Conservation (phyloP, 2,329 filamentous ascomycete species). For the Arthrobotrys iridis region DNA sequence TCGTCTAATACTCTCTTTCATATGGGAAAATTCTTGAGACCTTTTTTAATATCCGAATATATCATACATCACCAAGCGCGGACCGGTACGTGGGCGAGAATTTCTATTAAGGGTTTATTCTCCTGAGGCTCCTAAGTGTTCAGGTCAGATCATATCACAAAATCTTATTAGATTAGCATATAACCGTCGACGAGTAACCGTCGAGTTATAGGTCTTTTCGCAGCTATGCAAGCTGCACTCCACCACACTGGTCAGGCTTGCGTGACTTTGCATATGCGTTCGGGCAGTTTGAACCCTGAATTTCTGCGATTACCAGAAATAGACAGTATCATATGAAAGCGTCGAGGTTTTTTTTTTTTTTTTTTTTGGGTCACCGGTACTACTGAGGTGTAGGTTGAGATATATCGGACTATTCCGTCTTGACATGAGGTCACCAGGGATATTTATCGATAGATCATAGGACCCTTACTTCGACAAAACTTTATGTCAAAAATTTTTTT, state of each 20-base stretch:
- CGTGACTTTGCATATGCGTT: constrained; percentile 3
- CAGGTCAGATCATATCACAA: background rate
- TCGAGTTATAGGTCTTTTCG: background rate
- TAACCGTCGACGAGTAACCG: background rate
- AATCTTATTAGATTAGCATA: background rate
- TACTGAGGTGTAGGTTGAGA: background rate
- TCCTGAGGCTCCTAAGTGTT: background rate
- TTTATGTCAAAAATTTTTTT: too few relatives aligned
- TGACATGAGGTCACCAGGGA: background rate
- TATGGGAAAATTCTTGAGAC: background rate
- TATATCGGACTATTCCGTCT: background rate
- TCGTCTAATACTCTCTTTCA: too few relatives aligned
- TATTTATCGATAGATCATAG: constrained; percentile 3
- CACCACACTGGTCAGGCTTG: background rate
- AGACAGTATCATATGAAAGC: background rate
- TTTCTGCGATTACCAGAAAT: background rate
- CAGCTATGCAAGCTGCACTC: constrained; percentile 11
- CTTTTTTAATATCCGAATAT: too few relatives aligned
- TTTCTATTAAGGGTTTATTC: too few relatives aligned
- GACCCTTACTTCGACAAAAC: background rate
- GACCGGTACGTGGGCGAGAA: too few relatives aligned
- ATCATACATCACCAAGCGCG: too few relatives aligned
- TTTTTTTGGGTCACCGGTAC: too few relatives aligned
- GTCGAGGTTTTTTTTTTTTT: too few relatives aligned
- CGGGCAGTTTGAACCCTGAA: background rate